Evolutionary conservation across 2,329 filamentous ascomycete species (phyloP).

Genomic region (Colletotrichum cereale): DNA sequence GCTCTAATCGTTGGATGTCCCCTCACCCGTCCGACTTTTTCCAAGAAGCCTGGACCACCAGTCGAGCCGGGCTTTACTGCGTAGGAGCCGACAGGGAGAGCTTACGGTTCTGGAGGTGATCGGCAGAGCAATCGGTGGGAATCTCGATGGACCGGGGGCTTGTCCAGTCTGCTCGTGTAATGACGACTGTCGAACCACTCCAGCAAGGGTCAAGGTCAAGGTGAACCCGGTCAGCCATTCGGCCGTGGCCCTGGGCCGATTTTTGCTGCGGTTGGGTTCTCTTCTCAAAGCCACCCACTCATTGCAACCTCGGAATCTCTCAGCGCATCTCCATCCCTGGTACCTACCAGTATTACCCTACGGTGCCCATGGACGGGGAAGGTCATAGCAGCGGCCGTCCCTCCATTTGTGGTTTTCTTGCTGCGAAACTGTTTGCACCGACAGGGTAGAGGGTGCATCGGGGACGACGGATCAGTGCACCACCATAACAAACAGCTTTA

Average conservation of each 20-base stretch:
- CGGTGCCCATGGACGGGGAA: background rate
- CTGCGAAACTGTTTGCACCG: background rate
- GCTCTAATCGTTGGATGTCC: background rate
- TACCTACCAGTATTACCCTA: no score
- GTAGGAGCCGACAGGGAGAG: background rate
- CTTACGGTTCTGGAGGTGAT: slow-evolving; percentile 21
- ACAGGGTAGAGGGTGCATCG: background rate
- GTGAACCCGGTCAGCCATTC: slow-evolving; percentile 8
- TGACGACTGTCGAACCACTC: background rate
- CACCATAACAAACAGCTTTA: background rate
- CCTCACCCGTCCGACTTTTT: background rate
- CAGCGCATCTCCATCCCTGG: background rate
- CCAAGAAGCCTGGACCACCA: slow-evolving; percentile 24
- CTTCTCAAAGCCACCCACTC: slow-evolving; percentile 1
- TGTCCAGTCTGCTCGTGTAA: background rate
- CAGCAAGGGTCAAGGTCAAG: background rate
- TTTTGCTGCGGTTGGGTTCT: background rate
- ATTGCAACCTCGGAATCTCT: background rate
- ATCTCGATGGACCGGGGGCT: slow-evolving; percentile 17
- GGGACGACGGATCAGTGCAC: background rate
- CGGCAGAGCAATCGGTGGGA: slow-evolving; percentile 11
- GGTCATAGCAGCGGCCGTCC: slow-evolving; percentile 9
- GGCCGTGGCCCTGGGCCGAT: background rate
- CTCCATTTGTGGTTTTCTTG: background rate
- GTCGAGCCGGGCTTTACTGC: slow-evolving; percentile 6